These are phyloP conservation scores for Neurospora sp. DNA, from an alignment of 495 filamentous ascomycete species.

Conservation along the genomic window DNA sequence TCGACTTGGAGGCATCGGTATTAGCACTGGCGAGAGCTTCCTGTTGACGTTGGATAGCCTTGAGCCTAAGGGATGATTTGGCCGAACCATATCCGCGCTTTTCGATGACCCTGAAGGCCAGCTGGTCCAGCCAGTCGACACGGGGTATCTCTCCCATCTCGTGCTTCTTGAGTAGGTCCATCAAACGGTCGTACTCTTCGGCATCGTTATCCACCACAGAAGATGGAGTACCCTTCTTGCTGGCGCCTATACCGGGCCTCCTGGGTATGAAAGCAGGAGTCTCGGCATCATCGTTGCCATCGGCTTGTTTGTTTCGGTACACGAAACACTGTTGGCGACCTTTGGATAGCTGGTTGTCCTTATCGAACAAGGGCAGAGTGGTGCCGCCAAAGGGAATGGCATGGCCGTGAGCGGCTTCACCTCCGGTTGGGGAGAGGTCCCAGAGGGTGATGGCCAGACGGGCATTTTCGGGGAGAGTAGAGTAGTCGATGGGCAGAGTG, in stretches of 20 bases:
- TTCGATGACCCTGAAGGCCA: slow-evolving; percentile 81
- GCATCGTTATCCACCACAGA: slow-evolving; percentile 45
- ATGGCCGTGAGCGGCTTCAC: slow-evolving; percentile 54
- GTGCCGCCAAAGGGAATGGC: slow-evolving; percentile 90
- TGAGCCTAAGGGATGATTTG: slow-evolving; percentile 21
- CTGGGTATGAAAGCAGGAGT: slow-evolving; percentile 58
- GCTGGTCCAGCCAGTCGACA: slow-evolving; percentile 88
- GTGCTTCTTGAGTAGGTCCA: slow-evolving; percentile 89
- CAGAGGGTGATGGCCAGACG: slow-evolving; percentile 90
- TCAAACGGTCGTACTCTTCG: slow-evolving; percentile 70
- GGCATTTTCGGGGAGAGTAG: slow-evolving; percentile 63
- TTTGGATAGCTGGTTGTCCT: slow-evolving; percentile 77
- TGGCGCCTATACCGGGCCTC: slow-evolving; percentile 20
- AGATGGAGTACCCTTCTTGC: slow-evolving; percentile 34
- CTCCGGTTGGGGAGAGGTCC: slow-evolving; percentile 77
- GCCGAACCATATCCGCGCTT: slow-evolving; percentile 54
- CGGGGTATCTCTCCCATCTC: slow-evolving; percentile 92
- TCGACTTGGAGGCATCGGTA: slow-evolving; percentile 23
- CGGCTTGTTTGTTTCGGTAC: slow-evolving; percentile 71
- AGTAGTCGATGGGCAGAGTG: slow-evolving; percentile 70
- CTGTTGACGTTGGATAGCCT: slow-evolving; percentile 24
- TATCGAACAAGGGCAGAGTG: slow-evolving; percentile 80
- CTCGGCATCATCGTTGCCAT: slow-evolving; percentile 70
- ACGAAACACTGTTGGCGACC: slow-evolving; percentile 87
- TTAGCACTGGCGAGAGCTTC: slow-evolving; percentile 3